A percentile compares a stretch with the other conserved stretches of the same genome.
phyloP scores from a whole-genome alignment of 2,329 filamentous ascomycete species.

The Mycosphaerella sp. region DNA sequence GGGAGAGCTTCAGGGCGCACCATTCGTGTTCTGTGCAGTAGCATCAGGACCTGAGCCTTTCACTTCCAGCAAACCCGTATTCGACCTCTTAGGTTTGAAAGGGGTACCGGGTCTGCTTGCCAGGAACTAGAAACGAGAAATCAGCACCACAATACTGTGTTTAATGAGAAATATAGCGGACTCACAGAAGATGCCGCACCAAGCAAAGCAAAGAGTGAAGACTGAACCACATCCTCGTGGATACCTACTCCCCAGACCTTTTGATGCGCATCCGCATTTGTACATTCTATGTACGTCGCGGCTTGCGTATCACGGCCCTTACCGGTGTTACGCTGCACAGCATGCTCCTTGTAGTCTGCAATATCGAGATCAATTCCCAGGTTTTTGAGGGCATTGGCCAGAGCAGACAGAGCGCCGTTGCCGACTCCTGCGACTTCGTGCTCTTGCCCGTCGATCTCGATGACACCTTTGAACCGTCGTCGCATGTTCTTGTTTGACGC shows the following conservation, averaged over 20 bases:
- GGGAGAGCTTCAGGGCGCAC: conserved; percentile 28
- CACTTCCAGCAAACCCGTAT: conserved; percentile 37
- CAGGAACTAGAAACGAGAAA: conserved; percentile 51
- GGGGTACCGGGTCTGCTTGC: conserved; percentile 64
- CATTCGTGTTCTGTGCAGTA: conserved; percentile 27
- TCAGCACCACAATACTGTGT: background rate
- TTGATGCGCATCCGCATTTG: conserved; percentile 57
- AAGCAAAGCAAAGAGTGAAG: conserved; percentile 77
- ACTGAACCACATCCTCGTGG: conserved; percentile 87
- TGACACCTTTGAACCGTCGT: conserved; percentile 76
- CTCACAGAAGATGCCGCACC: conserved; percentile 80
- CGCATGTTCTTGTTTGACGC: conserved; percentile 65
- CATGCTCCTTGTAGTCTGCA: conserved; percentile 92
- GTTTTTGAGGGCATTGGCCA: conserved; percentile 72
- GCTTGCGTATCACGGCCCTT: conserved; percentile 72
- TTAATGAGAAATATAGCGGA: conserved; percentile 22
- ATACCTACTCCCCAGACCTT: conserved; percentile 88
- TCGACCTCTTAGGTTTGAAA: conserved; percentile 52
- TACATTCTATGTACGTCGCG: conserved; percentile 93
- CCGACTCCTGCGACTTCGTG: conserved; percentile 72
- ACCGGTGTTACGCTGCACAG: conserved; percentile 48
- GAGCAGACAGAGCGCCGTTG: conserved; percentile 82
- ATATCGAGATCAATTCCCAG: conserved; percentile 86
- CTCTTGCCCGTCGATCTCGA: conserved; percentile 75
- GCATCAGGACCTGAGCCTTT: conserved; percentile 14